Conservation (phyloP, 2,329 filamentous ascomycete species). For the Alternaria sp. region DNA sequence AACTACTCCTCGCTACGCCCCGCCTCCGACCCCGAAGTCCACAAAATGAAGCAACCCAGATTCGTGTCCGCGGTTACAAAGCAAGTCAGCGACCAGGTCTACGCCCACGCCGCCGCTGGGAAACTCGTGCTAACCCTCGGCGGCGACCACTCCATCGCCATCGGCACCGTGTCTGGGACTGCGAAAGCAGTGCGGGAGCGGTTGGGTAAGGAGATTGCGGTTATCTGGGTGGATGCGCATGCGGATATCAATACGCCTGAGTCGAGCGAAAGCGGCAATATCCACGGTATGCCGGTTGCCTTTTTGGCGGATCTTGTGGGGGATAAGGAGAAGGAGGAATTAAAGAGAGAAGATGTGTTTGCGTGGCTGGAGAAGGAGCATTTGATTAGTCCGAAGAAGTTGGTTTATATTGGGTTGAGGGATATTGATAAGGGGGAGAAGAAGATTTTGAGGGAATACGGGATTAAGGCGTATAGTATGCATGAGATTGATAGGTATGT, state of each 20-base stretch:
- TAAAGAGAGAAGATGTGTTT: constrained; percentile 73
- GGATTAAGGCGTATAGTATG: constrained; percentile 97
- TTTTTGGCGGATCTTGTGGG: constrained; percentile 86
- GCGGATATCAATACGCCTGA: constrained; percentile 98
- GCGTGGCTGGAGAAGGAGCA: constrained; percentile 85
- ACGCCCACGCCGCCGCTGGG: constrained; percentile 81
- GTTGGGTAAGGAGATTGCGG: constrained; percentile 80
- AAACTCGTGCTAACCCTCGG: constrained; percentile 91
- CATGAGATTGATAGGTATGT: constrained; percentile 90
- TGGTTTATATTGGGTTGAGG: constrained; percentile 95
- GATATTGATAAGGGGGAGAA: constrained; percentile 96
- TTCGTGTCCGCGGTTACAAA: constrained; percentile 85
- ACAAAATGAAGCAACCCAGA: constrained; percentile 92
- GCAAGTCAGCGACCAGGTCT: constrained; percentile 81
- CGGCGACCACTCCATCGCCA: constrained; percentile 95
- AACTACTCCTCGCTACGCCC: constrained; percentile 79
- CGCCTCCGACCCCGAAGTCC: constrained; percentile 65
- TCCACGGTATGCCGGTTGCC: constrained; percentile 96
- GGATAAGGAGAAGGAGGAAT: constrained; percentile 75
- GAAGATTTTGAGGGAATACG: constrained; percentile 83
- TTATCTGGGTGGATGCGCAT: constrained; percentile 99
- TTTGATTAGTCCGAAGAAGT: constrained; percentile 74
- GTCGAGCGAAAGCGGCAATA: constrained; percentile 86
- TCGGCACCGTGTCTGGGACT: constrained; percentile 88
- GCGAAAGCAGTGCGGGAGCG: constrained; percentile 87